Percentiles rank a stretch among this genome's conserved stretches.
Evolutionary conservation across 106 monocot species (phyloP).

Genomic region (Gastrodia elata): DNA sequence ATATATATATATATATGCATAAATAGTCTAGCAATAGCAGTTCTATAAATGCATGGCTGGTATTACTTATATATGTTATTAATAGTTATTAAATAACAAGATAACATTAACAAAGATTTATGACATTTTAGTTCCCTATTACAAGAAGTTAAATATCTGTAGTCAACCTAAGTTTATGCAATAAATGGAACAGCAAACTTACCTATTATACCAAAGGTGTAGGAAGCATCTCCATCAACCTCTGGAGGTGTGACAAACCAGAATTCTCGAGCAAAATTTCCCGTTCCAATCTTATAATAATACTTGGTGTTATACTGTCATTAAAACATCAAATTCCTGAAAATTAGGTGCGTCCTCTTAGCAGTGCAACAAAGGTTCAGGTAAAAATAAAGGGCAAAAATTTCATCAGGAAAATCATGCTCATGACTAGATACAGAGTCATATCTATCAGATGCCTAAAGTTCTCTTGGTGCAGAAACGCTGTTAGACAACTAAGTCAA

Average conservation of each 20-base stretch:
- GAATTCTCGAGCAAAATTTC: slow-evolving; percentile 63
- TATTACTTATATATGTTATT: no score
- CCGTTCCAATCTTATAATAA: slow-evolving; percentile 79
- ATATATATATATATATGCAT: no score
- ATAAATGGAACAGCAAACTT: slow-evolving; percentile 7
- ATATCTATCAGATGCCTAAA: not conserved
- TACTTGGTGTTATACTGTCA: slow-evolving; percentile 73
- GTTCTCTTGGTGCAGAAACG: not conserved
- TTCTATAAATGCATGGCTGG: no score
- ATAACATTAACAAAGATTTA: not conserved
- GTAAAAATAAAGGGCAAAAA: not conserved
- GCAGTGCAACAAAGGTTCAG: not conserved
- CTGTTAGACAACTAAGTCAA: not conserved
- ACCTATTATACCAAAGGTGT: slow-evolving; percentile 96
- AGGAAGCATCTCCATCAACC: slow-evolving; percentile 65
- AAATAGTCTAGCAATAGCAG: no score
- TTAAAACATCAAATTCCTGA: not conserved
- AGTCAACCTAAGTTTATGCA: not conserved
- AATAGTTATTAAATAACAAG: no score
- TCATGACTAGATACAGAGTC: not conserved
- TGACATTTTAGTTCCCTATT: not conserved
- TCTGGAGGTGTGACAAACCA: slow-evolving; percentile 83
- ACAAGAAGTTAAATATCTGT: not conserved
- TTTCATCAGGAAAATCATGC: not conserved
- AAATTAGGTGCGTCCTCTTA: not conserved